These are phyloP conservation scores for Rhodotorula sp. DNA, from an alignment of 1,284 basidiomycete species.

Conservation along the genomic window DNA sequence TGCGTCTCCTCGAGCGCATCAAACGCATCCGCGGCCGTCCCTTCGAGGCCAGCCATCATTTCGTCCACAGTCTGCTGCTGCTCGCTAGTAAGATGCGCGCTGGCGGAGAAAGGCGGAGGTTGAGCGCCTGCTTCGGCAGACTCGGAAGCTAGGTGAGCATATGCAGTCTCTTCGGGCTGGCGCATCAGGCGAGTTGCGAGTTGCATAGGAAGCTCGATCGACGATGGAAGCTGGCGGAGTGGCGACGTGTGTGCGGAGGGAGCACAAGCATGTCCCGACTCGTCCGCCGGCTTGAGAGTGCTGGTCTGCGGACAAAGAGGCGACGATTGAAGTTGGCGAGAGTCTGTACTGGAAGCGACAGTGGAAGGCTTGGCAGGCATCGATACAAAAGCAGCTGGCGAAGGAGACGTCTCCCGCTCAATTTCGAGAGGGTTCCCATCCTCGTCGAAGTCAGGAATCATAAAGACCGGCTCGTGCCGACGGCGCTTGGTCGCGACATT, in stretches of 20 bases:
- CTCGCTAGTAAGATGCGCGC: background rate
- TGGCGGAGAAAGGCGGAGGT: background rate
- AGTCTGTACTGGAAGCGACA: background rate
- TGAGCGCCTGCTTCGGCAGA: background rate
- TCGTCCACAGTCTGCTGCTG: background rate
- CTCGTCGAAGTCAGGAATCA: constrained; percentile 24
- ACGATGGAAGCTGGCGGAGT: background rate
- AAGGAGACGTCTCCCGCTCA: background rate
- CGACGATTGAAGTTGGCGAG: background rate
- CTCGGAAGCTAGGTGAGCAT: background rate
- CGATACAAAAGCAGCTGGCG: background rate
- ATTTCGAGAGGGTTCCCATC: constrained; percentile 19
- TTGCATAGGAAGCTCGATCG: constrained; percentile 17
- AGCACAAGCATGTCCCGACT: background rate
- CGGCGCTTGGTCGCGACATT: background rate
- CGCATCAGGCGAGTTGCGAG: background rate
- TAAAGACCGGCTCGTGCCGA: background rate
- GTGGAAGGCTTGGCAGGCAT: background rate
- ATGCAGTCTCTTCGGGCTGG: background rate
- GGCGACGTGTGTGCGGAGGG: background rate
- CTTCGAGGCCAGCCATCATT: background rate
- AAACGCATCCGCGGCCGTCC: background rate
- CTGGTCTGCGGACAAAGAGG: background rate
- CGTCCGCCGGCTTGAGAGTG: background rate
- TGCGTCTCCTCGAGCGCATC: background rate